These are phyloP conservation scores for Acer saccharum DNA, from an alignment of 345 rosid genomes.

Conservation along the genomic window DNA sequence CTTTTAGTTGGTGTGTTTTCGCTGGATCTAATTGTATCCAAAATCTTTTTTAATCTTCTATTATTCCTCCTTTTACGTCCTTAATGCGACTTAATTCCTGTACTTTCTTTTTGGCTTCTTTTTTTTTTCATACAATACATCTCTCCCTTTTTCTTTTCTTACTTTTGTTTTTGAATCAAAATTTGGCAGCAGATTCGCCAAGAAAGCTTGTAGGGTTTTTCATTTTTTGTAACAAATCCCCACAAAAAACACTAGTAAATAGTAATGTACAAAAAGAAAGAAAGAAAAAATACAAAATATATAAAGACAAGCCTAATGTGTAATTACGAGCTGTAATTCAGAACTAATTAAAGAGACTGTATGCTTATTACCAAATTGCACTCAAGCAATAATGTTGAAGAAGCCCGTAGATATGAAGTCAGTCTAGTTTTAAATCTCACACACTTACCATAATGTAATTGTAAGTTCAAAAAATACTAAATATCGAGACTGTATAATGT, in stretches of 20 bases:
- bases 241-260: neutral
- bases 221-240: neutral
- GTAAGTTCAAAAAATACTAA: too few relatives aligned
- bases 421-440: too few relatives aligned
- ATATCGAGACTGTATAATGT: neutral
- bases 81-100: slow-evolving; percentile 23
- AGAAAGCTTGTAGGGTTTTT: neutral
- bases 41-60: slow-evolving; percentile 31
- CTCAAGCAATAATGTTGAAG: neutral
- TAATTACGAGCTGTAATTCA: neutral
- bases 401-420: too few relatives aligned
- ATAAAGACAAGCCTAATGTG: neutral
- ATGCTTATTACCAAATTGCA: neutral
- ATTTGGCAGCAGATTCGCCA: neutral
- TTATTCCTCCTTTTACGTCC: slow-evolving; percentile 21
- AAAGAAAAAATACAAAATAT: neutral
- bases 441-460: too few relatives aligned
- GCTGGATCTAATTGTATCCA: slow-evolving; percentile 38
- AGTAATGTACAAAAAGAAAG: too few relatives aligned
- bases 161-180: neutral
- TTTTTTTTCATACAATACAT: neutral
- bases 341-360: neutral
- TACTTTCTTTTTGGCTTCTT: slow-evolving; percentile 19
- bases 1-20: slow-evolving; percentile 24
- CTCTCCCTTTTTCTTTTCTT: neutral